Conservation (phyloP, 192 early-diverging fungal species). For the Pilaira anomala region DNA sequence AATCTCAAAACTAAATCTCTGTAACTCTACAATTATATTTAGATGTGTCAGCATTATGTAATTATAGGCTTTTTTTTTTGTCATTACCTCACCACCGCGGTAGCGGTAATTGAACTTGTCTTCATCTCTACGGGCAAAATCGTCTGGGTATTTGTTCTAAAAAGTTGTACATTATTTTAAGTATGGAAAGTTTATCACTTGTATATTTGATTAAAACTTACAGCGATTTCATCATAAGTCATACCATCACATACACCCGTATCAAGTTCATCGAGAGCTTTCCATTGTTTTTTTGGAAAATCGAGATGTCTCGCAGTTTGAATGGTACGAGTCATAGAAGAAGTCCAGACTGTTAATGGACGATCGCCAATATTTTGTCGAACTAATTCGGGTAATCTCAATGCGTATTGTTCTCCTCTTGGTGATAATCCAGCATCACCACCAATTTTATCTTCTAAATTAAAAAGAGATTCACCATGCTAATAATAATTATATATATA, state of each 20-base stretch:
- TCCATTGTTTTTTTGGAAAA: slow-evolving; percentile 93
- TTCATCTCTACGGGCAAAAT: slow-evolving; percentile 86
- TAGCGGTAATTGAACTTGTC: slow-evolving; percentile 95
- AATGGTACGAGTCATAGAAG: slow-evolving; percentile 87
- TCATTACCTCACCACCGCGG: slow-evolving; percentile 63
- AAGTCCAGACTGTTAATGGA: slow-evolving; percentile 89
- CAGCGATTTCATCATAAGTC: slow-evolving; percentile 96
- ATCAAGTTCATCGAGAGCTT: slow-evolving; percentile 95
- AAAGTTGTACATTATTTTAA: too few relatives aligned
- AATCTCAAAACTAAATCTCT: slow-evolving; percentile 90
- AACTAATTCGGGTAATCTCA: slow-evolving; percentile 78
- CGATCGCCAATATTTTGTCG: slow-evolving; percentile 67
- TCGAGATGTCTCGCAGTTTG: slow-evolving; percentile 78
- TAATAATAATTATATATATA: slow-evolving; percentile 22
- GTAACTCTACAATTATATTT: slow-evolving; percentile 61
- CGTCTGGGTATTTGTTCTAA: slow-evolving; percentile 82
- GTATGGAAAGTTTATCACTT: neutral
- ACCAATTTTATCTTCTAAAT: slow-evolving; percentile 88
- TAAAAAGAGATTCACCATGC: slow-evolving; percentile 92
- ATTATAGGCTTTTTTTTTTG: neutral
- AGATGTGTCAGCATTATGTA: neutral
- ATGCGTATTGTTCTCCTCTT: slow-evolving; percentile 81
- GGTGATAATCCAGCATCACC: slow-evolving; percentile 90
- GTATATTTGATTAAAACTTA: slow-evolving; percentile 10
- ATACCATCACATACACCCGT: slow-evolving; percentile 97